Evolutionary conservation across 225 moss, liverwort and hornwort species (phyloP), one percentile per base, ranked within the genome.

Genomic region (Neckera pumila): DNA sequence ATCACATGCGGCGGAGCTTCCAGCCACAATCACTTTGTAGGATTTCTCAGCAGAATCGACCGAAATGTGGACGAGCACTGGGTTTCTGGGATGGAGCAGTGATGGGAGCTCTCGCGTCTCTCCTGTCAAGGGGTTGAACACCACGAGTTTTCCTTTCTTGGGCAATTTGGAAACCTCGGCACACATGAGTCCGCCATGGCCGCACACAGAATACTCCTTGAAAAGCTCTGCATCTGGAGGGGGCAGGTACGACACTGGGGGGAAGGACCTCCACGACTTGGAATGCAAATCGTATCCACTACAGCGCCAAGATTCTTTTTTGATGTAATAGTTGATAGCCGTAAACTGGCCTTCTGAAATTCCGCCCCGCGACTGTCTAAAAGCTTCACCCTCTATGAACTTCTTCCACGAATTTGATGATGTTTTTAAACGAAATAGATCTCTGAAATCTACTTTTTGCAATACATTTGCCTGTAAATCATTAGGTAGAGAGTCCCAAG

Each of bases 141-240:
- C 86, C 9, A 93, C 81, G 33, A 93, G 42, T 23, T 90, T 9
- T 25, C 89, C 89, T 60, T 84, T 86, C 9, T 79, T 20, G 26
- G 70, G 88, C 23, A 64, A 66, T 61, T 87, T 90, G 2, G 88
- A 77, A 31, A 93, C 89, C 7, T 91, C 90, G 3, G 85, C 84
- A 59, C 91, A 91, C 88, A 93, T 85, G 17, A 93, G 90, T 4
- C 82, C 87, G 9, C 89, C 91, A 31, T 81, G 76, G 58, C 86
- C 87, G 21, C 82, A 74, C 2, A 91, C 47, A 0, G 65, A 65
- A 8, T 90, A 91, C 25, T 93, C 90, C 20, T 93, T 91, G 71
- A 93, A 90, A 11, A 93, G 83, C 31, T 84, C 58, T 3, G 30
- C 28, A 33, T 87, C 80, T 43, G 91, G 90, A 84, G 81, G 7